Base-by-base conservation (phyloP, 768 basidiomycete genomes). In the Leccinellum rugosiceps region DNA sequence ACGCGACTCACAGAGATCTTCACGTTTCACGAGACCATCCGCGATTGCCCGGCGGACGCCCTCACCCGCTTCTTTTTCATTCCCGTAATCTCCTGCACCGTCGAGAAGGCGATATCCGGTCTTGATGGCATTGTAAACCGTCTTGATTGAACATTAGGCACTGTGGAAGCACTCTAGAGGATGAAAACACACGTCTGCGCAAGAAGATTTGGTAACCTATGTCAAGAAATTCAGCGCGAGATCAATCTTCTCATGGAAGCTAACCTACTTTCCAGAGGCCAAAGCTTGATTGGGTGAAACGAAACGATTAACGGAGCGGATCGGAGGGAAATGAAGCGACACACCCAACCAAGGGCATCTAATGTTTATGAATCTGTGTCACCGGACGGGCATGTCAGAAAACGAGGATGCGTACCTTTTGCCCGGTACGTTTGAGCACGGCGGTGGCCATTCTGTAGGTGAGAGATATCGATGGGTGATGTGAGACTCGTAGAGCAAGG, bases 61-160 rank as follows among this genome's bases (percentile, higher is more conserved):
- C 65, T 85, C 79, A 2, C 90, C 92, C 5, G 88, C 87, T 31
- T 93, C 85, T 66, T 86, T 89, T 74, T 96, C 94, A 62, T 96
- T 95, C 8, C 89, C 92, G 70, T 93, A 94, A 74, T 92, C 90
- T 62, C 84, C 83, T 31, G 92, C 92, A 58, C 90, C 87, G 56
- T 94, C 92, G 55, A 96, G 78, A 54, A 96, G 87, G 59, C 93
- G 85, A 70, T 92, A 94, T 1, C 94, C 93, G 25, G 80, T 77
- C 71, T 92, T 92, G 75, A 94, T 88, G 17, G 93, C 91, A 56
- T 86, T 75, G 78, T 92, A 93, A 51, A 95, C 92, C 53, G 82
- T 84, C 83, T 91, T 65, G 35, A 49, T 44, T 34, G 13, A 21
- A 52, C 5, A 21, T 67, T 38, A 63, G 60, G 4, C 10, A 48